These are phyloP conservation scores for Hyphodiscus sp. DNA, from an alignment of 2,329 filamentous ascomycete species.

Conservation along the genomic window DNA sequence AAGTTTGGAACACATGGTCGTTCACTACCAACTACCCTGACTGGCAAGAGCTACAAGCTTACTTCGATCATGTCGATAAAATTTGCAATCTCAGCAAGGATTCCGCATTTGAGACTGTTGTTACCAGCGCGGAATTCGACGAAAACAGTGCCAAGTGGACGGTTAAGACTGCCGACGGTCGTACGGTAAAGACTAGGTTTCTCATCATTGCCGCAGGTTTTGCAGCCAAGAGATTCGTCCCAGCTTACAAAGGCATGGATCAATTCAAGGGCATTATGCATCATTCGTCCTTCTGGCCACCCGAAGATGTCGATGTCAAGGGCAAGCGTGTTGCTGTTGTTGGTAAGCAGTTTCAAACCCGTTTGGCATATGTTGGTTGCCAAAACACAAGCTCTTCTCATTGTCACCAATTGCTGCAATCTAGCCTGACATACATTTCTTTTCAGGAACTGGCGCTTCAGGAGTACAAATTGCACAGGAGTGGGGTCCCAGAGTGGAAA, in stretches of 20 bases:
- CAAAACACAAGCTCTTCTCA: too few relatives aligned
- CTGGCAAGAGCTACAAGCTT: slow-evolving; percentile 45
- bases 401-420: too few relatives aligned
- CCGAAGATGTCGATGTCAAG: slow-evolving; percentile 47
- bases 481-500: slow-evolving; percentile 44
- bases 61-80: slow-evolving; percentile 54
- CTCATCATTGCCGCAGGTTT: slow-evolving; percentile 32
- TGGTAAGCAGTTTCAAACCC: too few relatives aligned
- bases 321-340: slow-evolving; percentile 31
- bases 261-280: slow-evolving; percentile 48
- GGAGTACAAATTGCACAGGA: slow-evolving; percentile 54
- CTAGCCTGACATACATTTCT: too few relatives aligned
- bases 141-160: slow-evolving; percentile 7
- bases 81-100: slow-evolving; percentile 45
- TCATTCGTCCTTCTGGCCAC: slow-evolving; percentile 48
- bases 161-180: slow-evolving; percentile 11
- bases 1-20: slow-evolving; percentile 48
- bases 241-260: slow-evolving; percentile 38
- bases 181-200: slow-evolving; percentile 7
- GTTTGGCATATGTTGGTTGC: too few relatives aligned
- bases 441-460: slow-evolving; percentile 39
- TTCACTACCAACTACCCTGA: slow-evolving; percentile 49
- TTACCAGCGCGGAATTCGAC: slow-evolving; percentile 10
- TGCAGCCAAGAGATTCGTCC: slow-evolving; percentile 54
- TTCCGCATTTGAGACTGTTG: slow-evolving; percentile 7